Evolutionary conservation across 495 filamentous ascomycete species (phyloP).

Genomic region (Penicillium desertorum): DNA sequence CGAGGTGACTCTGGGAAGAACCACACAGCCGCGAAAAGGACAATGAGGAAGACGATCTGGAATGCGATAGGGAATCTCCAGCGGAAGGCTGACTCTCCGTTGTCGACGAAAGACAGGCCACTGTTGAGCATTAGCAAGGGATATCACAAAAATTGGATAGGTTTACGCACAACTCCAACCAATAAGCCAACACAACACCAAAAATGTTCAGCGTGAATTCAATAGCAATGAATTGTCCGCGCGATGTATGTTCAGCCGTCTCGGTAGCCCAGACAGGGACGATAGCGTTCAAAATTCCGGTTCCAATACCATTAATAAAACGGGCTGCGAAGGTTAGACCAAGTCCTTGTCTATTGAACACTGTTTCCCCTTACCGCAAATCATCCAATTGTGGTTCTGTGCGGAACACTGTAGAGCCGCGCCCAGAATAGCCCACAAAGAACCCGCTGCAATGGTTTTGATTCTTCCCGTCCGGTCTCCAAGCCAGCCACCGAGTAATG

Average conservation of each 20-base stretch:
- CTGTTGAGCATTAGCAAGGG: constrained; percentile 27
- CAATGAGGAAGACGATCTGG: constrained; percentile 64
- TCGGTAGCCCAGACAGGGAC: constrained; percentile 73
- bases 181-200: constrained; percentile 70
- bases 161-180: constrained; percentile 62
- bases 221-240: constrained; percentile 69
- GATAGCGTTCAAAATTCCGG: constrained; percentile 70
- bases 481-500: constrained; percentile 58
- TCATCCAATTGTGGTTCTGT: constrained; percentile 70
- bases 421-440: constrained; percentile 57
- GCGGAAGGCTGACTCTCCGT: constrained; percentile 53
- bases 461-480: constrained; percentile 63
- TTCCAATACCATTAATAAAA: constrained; percentile 67
- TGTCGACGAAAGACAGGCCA: constrained; percentile 58
- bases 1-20: constrained; percentile 66
- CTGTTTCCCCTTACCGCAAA: constrained; percentile 50
- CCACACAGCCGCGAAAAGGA: constrained; percentile 51
- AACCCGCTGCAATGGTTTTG: constrained; percentile 58
- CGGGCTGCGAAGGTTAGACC: constrained; percentile 46
- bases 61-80: constrained; percentile 74
- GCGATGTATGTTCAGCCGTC: constrained; percentile 64
- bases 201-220: constrained; percentile 75
- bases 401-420: constrained; percentile 61
- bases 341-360: neutral
- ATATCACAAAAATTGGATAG: neutral